Evolutionary conservation across 1,284 basidiomycete genomes (phyloP).

Genomic region (Coniophora puteana): DNA sequence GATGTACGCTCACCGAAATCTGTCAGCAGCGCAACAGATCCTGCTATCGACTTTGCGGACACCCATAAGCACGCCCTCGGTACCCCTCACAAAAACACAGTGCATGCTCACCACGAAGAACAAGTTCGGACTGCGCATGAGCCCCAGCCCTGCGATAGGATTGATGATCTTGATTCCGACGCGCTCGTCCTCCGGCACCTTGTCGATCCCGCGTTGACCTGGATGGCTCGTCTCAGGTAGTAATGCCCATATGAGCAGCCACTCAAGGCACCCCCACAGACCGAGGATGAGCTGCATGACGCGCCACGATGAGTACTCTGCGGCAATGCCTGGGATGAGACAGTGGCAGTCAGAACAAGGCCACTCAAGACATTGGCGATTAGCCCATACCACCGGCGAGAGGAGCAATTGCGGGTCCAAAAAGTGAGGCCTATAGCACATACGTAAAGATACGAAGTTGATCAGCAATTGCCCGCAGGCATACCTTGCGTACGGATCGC

Average conservation of each 20-base stretch:
- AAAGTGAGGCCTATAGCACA: constrained; percentile 32
- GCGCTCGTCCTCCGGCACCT: constrained; percentile 15
- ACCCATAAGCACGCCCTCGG: background rate
- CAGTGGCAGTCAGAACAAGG: constrained; percentile 2
- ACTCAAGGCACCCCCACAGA: constrained; percentile 38
- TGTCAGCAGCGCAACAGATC: constrained; percentile 34
- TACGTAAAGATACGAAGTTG: too few species aligned
- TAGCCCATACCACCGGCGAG: constrained; percentile 35
- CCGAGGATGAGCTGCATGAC: constrained; percentile 56
- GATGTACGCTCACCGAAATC: constrained; percentile 37
- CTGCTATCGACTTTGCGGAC: constrained; percentile 40
- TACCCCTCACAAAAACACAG: background rate
- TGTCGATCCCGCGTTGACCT: constrained; percentile 42
- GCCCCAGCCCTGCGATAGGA: constrained; percentile 48
- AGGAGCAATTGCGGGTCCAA: constrained; percentile 45
- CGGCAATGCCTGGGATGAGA: constrained; percentile 32
- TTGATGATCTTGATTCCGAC: constrained; percentile 47
- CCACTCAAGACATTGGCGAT: background rate
- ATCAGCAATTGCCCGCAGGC: background rate
- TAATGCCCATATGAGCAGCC: constrained; percentile 43
- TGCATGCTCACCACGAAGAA: constrained; percentile 42
- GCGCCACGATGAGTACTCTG: constrained; percentile 68
- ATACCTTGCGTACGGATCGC: background rate
- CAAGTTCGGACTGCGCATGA: constrained; percentile 60
- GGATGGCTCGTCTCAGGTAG: constrained; percentile 74